phyloP scores from a whole-genome alignment of 1,284 basidiomycete species.

The Pseudozyma hubeiensis region DNA sequence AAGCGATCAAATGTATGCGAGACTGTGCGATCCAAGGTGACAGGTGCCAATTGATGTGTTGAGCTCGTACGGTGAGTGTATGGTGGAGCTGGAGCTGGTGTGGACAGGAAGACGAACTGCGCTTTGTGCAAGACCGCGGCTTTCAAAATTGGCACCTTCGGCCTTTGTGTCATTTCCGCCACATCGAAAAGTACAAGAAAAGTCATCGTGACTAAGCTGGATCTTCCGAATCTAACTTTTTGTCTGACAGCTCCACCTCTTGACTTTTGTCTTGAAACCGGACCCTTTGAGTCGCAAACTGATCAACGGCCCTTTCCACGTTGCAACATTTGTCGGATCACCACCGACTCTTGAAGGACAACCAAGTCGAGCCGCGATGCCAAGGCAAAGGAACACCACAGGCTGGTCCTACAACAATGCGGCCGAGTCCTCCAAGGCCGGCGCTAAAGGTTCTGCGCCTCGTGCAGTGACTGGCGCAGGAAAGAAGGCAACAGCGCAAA shows the following conservation, averaged over 20 bases:
- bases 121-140: conserved; percentile 20
- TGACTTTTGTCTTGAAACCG: background rate
- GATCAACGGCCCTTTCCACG: background rate
- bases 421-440: conserved; percentile 30
- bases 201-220: conserved; percentile 44
- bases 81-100: background rate
- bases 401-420: conserved; percentile 50
- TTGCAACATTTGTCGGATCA: background rate
- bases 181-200: conserved; percentile 6
- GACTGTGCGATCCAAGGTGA: background rate
- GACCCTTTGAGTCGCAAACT: no score
- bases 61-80: background rate
- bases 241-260: conserved; percentile 26
- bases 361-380: conserved; percentile 17
- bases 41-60: background rate
- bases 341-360: no score
- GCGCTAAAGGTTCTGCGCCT: conserved; percentile 5
- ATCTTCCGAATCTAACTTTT: background rate
- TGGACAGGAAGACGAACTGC: conserved; percentile 3
- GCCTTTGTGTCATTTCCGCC: conserved; percentile 7
- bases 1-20: background rate
- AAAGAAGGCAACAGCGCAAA: conserved; percentile 55
- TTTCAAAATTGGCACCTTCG: conserved; percentile 20
- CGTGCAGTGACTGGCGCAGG: conserved; percentile 51
- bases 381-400: conserved; percentile 44